Conservation (phyloP, 371 early-diverging fungal genomes). For the Mucor mucedo region DNA sequence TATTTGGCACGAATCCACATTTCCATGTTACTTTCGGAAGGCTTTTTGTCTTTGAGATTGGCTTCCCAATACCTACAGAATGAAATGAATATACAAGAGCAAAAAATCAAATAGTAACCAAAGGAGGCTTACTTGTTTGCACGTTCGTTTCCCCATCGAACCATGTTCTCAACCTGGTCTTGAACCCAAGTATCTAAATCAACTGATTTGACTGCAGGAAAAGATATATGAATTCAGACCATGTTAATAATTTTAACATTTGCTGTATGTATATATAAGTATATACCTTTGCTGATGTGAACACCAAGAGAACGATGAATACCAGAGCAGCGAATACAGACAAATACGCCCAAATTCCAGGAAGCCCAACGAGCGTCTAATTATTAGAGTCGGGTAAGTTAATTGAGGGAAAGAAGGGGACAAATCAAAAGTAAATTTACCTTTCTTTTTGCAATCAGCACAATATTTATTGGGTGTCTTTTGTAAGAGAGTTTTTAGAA, state of each 20-base stretch:
- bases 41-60: slow-evolving; percentile 53
- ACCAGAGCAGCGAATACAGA: slow-evolving; percentile 88
- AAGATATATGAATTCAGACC: background rate
- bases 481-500: slow-evolving; percentile 75
- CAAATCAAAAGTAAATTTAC: slow-evolving; percentile 38
- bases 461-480: slow-evolving; percentile 77
- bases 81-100: background rate
- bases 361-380: slow-evolving; percentile 90
- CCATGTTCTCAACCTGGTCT: slow-evolving; percentile 84
- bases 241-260: background rate
- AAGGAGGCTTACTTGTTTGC: slow-evolving; percentile 60
- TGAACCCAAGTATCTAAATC: slow-evolving; percentile 89
- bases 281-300: slow-evolving; percentile 82
- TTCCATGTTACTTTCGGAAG: slow-evolving; percentile 72
- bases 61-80: slow-evolving; percentile 67
- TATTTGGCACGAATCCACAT: slow-evolving; percentile 87
- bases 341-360: slow-evolving; percentile 86
- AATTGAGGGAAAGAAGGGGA: background rate
- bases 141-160: slow-evolving; percentile 83
- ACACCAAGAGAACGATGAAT: slow-evolving; percentile 87
- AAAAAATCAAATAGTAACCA: background rate
- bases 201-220: slow-evolving; percentile 73
- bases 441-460: slow-evolving; percentile 84
- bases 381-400: background rate
- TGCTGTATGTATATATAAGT: background rate